Evolutionary conservation across 176 grass and related monocot species (phyloP).

Genomic region (Tuctoria greenei): DNA sequence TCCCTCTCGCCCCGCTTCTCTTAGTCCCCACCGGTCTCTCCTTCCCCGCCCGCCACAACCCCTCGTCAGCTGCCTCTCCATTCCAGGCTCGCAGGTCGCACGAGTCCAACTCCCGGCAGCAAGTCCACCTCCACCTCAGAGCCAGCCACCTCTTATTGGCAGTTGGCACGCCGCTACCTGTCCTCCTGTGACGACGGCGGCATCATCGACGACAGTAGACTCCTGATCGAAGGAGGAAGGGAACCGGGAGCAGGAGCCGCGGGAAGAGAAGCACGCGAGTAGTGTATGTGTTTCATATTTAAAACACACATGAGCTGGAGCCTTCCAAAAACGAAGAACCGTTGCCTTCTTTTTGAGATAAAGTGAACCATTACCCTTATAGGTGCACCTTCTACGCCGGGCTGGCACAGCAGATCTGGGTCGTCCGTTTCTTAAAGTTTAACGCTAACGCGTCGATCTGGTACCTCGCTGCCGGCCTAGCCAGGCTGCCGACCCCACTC

Average conservation of each 20-base stretch:
- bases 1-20: background rate
- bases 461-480: background rate
- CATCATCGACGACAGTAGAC: too few species aligned
- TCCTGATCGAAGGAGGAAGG: too few species aligned
- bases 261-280: too few species aligned
- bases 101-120: background rate
- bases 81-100: slow-evolving; percentile 10
- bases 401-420: background rate
- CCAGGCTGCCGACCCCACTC: slow-evolving; percentile 11
- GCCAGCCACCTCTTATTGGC: slow-evolving; percentile 11
- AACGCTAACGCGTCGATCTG: background rate
- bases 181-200: too few species aligned
- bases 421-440: background rate
- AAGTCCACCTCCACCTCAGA: background rate
- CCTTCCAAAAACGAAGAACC: too few species aligned
- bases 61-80: background rate
- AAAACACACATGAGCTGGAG: too few species aligned
- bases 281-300: too few species aligned
- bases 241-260: too few species aligned
- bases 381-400: too few species aligned
- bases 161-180: background rate
- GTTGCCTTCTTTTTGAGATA: too few species aligned
- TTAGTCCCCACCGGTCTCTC: background rate
- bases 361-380: too few species aligned
- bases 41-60: slow-evolving; percentile 8